phyloP scores from a whole-genome alignment of 148 eudicot genomes.

The Linanthus parryae region DNA sequence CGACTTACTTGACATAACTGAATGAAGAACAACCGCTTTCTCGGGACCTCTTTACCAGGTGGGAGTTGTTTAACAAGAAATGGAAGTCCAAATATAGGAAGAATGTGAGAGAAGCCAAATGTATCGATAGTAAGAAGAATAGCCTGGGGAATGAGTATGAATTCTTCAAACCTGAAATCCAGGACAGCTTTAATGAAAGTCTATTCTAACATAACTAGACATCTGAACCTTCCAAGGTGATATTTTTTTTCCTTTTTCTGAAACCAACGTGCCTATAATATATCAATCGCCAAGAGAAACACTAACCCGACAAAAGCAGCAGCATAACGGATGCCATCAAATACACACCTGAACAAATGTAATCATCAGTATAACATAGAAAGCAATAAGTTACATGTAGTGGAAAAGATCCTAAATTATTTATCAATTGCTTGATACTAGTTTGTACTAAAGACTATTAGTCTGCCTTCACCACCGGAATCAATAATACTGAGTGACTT shows the following conservation, averaged over 20 bases:
- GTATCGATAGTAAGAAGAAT: slow-evolving; percentile 78
- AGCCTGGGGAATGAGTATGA: slow-evolving; percentile 79
- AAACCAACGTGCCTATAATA: neutral
- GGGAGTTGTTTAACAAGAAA: slow-evolving; percentile 40
- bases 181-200: neutral
- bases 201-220: no score
- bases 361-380: neutral
- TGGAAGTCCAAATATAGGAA: slow-evolving; percentile 83
- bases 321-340: slow-evolving; percentile 94
- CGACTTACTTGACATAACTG: slow-evolving; percentile 73
- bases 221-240: no score
- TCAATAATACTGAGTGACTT: neutral
- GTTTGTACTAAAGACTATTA: no score
- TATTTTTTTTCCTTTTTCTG: no score
- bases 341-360: slow-evolving; percentile 70
- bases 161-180: slow-evolving; percentile 78
- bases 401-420: neutral
- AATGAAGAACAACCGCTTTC: slow-evolving; percentile 29
- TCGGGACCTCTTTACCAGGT: slow-evolving; percentile 15
- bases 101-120: slow-evolving; percentile 83
- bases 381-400: neutral
- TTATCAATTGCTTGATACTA: neutral
- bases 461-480: neutral
- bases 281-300: no score
- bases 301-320: slow-evolving; percentile 95